These are phyloP conservation scores for Nothophaeocryptopus gaeumannii DNA, from an alignment of 2,329 filamentous ascomycete species.

Conservation along the genomic window DNA sequence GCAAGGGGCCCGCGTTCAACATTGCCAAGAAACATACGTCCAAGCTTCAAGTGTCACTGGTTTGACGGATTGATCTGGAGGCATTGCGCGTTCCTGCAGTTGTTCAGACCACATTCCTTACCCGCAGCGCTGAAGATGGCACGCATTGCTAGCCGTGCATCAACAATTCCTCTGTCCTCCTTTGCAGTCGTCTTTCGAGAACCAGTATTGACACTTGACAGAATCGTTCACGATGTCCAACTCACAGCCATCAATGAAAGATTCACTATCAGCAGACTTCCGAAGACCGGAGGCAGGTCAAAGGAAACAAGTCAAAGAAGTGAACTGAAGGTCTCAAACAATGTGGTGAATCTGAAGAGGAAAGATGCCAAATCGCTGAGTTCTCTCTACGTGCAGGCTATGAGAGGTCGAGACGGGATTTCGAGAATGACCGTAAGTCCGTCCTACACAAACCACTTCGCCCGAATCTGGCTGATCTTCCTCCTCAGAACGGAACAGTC, in stretches of 20 bases:
- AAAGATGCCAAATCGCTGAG: slow-evolving; percentile 24
- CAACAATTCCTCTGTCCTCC: neutral
- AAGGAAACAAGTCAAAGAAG: slow-evolving; percentile 7
- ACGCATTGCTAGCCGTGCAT: neutral
- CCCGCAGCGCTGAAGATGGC: neutral
- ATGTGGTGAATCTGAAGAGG: slow-evolving; percentile 25
- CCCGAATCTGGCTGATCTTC: neutral
- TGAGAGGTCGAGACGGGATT: slow-evolving; percentile 23
- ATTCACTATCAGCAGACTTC: slow-evolving; percentile 23
- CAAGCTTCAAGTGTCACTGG: too few species aligned
- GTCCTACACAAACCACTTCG: neutral
- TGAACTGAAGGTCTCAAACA: slow-evolving; percentile 25
- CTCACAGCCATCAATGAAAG: slow-evolving; percentile 14
- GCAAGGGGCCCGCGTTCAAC: too few species aligned
- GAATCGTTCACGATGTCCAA: neutral
- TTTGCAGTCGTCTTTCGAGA: neutral
- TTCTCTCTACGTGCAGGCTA: slow-evolving; percentile 28
- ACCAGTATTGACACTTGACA: neutral
- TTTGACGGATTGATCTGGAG: too few species aligned
- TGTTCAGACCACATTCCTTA: too few species aligned
- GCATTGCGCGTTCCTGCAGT: too few species aligned
- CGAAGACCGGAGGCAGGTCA: slow-evolving; percentile 4
- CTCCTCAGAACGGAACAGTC: slow-evolving; percentile 19
- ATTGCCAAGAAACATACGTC: too few species aligned
- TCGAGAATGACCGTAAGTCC: slow-evolving; percentile 16